phyloP scores from a whole-genome alignment of 1,284 basidiomycete species.

The Puccinia polysora region DNA sequence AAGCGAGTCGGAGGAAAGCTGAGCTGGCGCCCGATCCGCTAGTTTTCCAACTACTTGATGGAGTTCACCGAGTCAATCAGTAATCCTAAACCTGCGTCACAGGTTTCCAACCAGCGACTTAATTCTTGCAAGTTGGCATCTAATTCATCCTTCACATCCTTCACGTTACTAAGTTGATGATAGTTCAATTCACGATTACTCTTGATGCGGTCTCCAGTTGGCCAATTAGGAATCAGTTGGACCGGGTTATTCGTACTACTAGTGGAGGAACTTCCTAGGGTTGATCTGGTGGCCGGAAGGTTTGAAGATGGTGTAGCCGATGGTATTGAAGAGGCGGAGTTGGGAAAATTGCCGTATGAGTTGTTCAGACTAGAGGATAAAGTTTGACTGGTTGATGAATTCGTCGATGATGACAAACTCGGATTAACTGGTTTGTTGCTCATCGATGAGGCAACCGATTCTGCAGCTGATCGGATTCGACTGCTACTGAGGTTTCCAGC shows the following conservation, averaged over 20 bases:
- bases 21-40: no score
- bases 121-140: conserved; percentile 20
- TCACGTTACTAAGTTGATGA: background rate
- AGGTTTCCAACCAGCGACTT: conserved; percentile 27
- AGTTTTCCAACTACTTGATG: no score
- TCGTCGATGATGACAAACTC: conserved; percentile 1
- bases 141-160: conserved; percentile 21
- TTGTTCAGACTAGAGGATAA: background rate
- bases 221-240: conserved; percentile 15
- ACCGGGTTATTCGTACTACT: background rate
- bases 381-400: background rate
- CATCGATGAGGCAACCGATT: background rate
- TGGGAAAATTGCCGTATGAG: background rate
- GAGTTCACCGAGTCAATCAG: conserved; percentile 34
- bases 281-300: no score
- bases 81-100: conserved; percentile 20
- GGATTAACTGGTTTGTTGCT: background rate
- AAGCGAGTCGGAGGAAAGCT: background rate
- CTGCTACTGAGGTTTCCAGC: background rate
- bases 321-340: background rate
- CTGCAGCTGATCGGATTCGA: background rate
- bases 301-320: no score
- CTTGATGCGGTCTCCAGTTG: conserved; percentile 20
- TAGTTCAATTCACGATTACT: conserved; percentile 1
- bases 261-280: background rate